These are phyloP conservation scores for Jasminum sambac DNA, from an alignment of 257 asterid species.

Conservation along the genomic window DNA sequence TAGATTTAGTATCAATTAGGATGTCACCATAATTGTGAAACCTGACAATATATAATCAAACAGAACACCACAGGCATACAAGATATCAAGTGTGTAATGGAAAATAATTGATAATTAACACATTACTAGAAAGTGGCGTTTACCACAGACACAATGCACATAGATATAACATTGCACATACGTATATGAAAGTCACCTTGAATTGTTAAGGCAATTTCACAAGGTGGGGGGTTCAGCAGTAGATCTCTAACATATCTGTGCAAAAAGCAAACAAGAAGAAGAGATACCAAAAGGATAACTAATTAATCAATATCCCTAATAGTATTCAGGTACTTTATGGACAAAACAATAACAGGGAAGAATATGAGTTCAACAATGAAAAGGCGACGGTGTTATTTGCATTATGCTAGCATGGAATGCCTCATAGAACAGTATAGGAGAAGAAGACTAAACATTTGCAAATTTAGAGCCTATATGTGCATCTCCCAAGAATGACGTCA, in stretches of 20 bases:
- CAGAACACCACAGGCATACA: not conserved
- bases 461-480: not conserved
- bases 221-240: slow-evolving; percentile 94
- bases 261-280: slow-evolving; percentile 15
- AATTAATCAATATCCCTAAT: not conserved
- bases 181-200: slow-evolving; percentile 51
- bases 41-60: slow-evolving; percentile 2
- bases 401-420: not conserved
- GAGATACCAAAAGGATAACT: slow-evolving; percentile 17
- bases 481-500: not conserved
- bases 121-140: slow-evolving; percentile 12
- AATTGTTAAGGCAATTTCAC: slow-evolving; percentile 72
- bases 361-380: not conserved
- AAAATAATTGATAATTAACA: not conserved
- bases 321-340: not conserved
- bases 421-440: not conserved
- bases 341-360: not conserved
- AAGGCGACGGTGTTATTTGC: not conserved
- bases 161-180: slow-evolving; percentile 4
- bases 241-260: slow-evolving; percentile 85
- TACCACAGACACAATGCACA: not conserved
- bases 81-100: slow-evolving; percentile 1
- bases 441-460: not conserved
- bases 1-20: not conserved
- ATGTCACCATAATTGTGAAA: not conserved